A percentile compares a stretch with the other conserved stretches of the same genome.
Conservation (phyloP, 2,329 filamentous ascomycete species). For the Ceratocystis cubensis region DNA sequence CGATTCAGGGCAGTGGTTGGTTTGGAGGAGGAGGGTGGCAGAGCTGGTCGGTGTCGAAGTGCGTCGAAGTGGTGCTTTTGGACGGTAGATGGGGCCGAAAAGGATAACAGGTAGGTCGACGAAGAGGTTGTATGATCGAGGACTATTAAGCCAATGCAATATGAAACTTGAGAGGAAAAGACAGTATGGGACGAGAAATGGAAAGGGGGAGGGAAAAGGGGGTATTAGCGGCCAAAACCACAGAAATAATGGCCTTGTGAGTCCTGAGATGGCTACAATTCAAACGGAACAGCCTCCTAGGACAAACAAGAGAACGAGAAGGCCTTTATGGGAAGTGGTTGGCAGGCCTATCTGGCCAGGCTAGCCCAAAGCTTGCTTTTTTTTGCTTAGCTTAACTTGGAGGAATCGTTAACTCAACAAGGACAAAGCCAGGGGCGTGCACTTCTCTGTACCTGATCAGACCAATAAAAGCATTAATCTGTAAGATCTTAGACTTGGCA, state of each 20-base stretch:
- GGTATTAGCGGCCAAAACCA: not conserved
- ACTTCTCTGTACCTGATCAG: not conserved
- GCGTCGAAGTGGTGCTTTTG: not conserved
- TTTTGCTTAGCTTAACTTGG: not conserved
- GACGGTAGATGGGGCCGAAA: not conserved
- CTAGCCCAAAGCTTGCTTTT: conserved; percentile 1
- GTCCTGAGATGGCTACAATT: too few relatives aligned
- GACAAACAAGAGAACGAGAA: not conserved
- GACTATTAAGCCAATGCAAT: not conserved
- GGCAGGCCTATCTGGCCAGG: not conserved
- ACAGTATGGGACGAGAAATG: not conserved
- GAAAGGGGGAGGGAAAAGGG: not conserved
- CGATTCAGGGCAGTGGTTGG: not conserved
- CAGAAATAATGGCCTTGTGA: too few relatives aligned
- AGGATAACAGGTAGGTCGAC: not conserved
- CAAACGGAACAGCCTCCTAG: not conserved
- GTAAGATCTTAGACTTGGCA: not conserved
- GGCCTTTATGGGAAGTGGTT: not conserved
- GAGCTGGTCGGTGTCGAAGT: not conserved
- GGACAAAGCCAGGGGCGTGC: not conserved
- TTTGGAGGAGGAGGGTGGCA: not conserved
- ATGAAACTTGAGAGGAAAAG: not conserved
- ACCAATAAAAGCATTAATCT: not conserved
- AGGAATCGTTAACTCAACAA: not conserved
- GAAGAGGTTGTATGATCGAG: not conserved